Conservation (phyloP, 108 stramenopile species). For the Stephanodiscus minutulus region DNA sequence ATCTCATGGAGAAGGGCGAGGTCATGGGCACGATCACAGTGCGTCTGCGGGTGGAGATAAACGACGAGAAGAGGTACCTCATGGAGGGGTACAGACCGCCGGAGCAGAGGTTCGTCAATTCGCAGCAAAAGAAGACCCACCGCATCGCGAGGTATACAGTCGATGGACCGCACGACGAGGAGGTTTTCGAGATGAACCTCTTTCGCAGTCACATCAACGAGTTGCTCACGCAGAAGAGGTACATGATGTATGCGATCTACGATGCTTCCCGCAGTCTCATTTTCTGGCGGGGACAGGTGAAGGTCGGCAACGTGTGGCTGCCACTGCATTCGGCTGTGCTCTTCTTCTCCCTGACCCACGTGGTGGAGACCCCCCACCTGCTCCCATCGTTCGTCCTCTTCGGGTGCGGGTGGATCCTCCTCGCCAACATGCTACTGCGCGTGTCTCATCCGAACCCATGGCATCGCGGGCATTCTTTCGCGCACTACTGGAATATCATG, state of each 20-base stretch:
- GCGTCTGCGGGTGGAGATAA: conserved; percentile 59
- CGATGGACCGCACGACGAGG: conserved; percentile 54
- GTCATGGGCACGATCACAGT: conserved; percentile 65
- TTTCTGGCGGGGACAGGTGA: conserved; percentile 78
- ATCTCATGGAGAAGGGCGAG: conserved; percentile 55
- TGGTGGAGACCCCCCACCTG: conserved; percentile 70
- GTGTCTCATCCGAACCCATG: conserved; percentile 77
- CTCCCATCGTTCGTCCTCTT: conserved; percentile 49
- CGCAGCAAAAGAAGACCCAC: conserved; percentile 59
- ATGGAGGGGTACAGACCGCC: conserved; percentile 30
- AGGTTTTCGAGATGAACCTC: conserved; percentile 63
- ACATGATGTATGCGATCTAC: conserved; percentile 26
- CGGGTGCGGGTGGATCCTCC: conserved; percentile 67
- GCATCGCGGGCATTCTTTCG: conserved; percentile 61
- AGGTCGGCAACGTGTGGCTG: conserved; percentile 51
- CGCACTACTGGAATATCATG: conserved; percentile 56
- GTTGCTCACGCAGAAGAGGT: conserved; percentile 59
- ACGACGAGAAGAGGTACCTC: conserved; percentile 57
- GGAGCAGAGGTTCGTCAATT: conserved; percentile 46
- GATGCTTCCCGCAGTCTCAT: conserved; percentile 56
- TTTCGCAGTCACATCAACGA: conserved; percentile 75
- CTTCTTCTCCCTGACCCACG: conserved; percentile 48
- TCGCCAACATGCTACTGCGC: conserved; percentile 61
- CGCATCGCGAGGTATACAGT: conserved; percentile 57
- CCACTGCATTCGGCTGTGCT: conserved; percentile 71